These are phyloP conservation scores for Dryas alaskensis DNA, from an alignment of 306 rosid genomes.

Conservation along the genomic window DNA sequence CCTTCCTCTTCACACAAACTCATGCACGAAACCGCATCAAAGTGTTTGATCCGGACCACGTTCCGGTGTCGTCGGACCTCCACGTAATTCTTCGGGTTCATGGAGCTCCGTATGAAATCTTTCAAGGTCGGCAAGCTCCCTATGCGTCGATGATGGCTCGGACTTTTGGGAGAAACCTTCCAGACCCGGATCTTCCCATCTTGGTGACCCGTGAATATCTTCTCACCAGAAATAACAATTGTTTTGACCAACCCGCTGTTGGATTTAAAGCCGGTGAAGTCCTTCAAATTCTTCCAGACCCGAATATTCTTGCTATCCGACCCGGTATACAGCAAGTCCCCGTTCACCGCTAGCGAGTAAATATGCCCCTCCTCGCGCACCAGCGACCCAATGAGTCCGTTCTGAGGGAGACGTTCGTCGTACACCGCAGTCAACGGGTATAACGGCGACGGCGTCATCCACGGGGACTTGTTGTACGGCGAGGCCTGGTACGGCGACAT, in stretches of 20 bases:
- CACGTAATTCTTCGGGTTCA: slow-evolving; percentile 79
- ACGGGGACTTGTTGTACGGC: slow-evolving; percentile 68
- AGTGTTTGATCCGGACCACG: slow-evolving; percentile 65
- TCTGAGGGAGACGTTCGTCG: slow-evolving; percentile 9
- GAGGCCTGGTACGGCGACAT: slow-evolving; percentile 66
- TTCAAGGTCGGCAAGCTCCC: slow-evolving; percentile 77
- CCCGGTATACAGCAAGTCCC: slow-evolving; percentile 73
- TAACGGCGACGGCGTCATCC: slow-evolving; percentile 40
- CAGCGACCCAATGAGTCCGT: slow-evolving; percentile 68
- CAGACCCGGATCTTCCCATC: slow-evolving; percentile 92
- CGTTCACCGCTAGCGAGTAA: slow-evolving; percentile 70
- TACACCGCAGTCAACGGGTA: slow-evolving; percentile 10
- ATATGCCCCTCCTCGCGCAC: slow-evolving; percentile 83
- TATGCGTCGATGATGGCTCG: slow-evolving; percentile 38
- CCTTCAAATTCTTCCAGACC: slow-evolving; percentile 83
- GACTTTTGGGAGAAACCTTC: slow-evolving; percentile 46
- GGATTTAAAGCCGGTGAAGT: slow-evolving; percentile 72
- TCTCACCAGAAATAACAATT: slow-evolving; percentile 54
- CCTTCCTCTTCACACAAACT: slow-evolving; percentile 63
- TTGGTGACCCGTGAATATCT: slow-evolving; percentile 86
- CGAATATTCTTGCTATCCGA: slow-evolving; percentile 88
- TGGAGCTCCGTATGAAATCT: slow-evolving; percentile 58
- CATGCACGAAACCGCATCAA: slow-evolving; percentile 74
- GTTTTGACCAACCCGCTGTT: slow-evolving; percentile 76
- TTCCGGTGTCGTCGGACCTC: slow-evolving; percentile 59